Conservation (phyloP, 306 rosid genomes). For the Glycine soja region DNA sequence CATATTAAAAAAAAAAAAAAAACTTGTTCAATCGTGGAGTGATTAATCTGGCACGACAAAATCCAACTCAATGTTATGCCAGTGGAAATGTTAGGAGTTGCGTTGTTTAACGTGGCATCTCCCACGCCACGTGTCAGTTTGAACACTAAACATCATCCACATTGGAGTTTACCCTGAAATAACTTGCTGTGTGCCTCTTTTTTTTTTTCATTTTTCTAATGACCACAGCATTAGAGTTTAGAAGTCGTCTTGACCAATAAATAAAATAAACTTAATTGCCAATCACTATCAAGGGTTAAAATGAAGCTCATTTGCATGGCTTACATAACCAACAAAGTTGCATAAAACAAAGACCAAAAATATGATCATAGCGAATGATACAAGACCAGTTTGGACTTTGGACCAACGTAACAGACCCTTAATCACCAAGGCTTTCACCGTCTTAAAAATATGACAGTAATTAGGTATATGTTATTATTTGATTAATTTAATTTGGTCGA, state of each 20-base stretch:
- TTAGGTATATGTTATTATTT: no score
- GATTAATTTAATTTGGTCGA: not conserved
- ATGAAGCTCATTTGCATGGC: not conserved
- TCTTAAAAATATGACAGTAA: no score
- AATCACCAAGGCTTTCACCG: no score
- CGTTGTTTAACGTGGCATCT: no score
- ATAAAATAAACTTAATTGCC: not conserved
- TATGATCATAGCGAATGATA: not conserved
- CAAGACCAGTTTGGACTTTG: no score
- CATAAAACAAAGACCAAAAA: not conserved
- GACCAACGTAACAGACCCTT: not conserved
- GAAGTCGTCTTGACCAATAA: slow-evolving; percentile 22
- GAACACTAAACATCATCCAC: no score
- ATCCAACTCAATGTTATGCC: no score
- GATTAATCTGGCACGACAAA: no score
- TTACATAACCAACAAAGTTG: not conserved
- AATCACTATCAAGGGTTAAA: slow-evolving; percentile 16
- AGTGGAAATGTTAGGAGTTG: no score
- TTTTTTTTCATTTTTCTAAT: not conserved
- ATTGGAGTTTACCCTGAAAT: not conserved
- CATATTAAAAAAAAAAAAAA: no score
- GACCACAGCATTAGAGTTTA: not conserved
- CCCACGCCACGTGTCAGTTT: no score
- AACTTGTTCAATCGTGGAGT: no score
- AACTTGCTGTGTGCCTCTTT: not conserved